A percentile compares a stretch with the other conserved stretches of the same genome.
These are phyloP conservation scores for Phalaenopsis equestris DNA, from an alignment of 106 monocot genomes.

Conservation along the genomic window DNA sequence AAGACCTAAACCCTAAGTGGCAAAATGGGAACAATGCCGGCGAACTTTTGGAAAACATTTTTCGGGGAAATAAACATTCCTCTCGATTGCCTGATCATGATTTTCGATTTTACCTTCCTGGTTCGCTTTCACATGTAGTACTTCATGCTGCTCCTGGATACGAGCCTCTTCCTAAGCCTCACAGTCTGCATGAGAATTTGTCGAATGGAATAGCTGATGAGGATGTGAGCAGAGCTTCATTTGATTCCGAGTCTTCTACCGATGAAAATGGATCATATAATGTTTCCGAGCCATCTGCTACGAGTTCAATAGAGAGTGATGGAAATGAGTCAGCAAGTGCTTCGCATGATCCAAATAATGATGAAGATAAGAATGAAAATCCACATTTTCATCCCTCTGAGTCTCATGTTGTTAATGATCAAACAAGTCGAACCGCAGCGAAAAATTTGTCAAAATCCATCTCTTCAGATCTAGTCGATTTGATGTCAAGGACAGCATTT, in stretches of 20 bases:
- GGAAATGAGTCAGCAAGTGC: slow-evolving; percentile 14
- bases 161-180: slow-evolving; percentile 75
- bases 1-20: slow-evolving; percentile 6
- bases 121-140: slow-evolving; percentile 84
- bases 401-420: slow-evolving; percentile 18
- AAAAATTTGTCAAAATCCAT: slow-evolving; percentile 19
- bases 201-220: slow-evolving; percentile 14
- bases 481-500: slow-evolving; percentile 70
- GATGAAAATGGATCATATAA: slow-evolving; percentile 52
- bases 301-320: slow-evolving; percentile 34
- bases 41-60: slow-evolving; percentile 34
- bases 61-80: slow-evolving; percentile 25
- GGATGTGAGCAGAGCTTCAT: slow-evolving; percentile 7
- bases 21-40: slow-evolving; percentile 12
- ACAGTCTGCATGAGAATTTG: slow-evolving; percentile 35
- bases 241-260: slow-evolving; percentile 41
- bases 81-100: slow-evolving; percentile 10
- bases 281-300: slow-evolving; percentile 38
- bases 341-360: slow-evolving; percentile 12
- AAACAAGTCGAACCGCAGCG: slow-evolving; percentile 13
- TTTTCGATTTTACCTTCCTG: slow-evolving; percentile 75
- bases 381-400: slow-evolving; percentile 38
- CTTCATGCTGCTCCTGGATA: slow-evolving; percentile 96
- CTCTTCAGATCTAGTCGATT: slow-evolving; percentile 53
- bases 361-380: slow-evolving; percentile 16